Evolutionary conservation across 768 basidiomycete genomes (phyloP), one percentile per base, ranked within the genome.

Genomic region (Candolleomyces efflorescens): DNA sequence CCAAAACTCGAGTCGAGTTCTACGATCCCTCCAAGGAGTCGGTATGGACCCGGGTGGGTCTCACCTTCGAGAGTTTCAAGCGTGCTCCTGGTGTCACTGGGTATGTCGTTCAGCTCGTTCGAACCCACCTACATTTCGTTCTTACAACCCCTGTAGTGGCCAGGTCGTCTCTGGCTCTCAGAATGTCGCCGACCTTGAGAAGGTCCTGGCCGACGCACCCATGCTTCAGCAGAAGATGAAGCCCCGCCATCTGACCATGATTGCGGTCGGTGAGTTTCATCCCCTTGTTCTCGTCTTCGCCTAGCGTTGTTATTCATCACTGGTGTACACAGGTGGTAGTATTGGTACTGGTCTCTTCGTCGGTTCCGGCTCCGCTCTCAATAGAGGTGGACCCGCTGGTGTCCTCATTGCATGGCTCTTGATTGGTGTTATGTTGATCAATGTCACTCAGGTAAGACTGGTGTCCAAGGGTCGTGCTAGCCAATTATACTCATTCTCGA

Each of bases 171-270:
- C 66, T 18, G 77, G 78, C 49, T 62, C 61, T 53, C 49, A 63
- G 47, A 72, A 72, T 68, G 62, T 73, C 27, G 64, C 68, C 43
- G 73, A 78, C 59, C 32, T 72, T 5, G 75, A 75, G 56, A 67
- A 64, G 20, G 50, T 75, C 50, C 63, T 71, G 57, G 74, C 73
- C 23, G 75, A 78, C 32, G 71, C 73, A 20, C 78, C 78, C 10
- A 75, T 78, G 73, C 66, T 79, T 23, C 78, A 79, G 57, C 75
- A 76, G 60, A 76, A 78, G 66, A 77, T 79, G 77, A 78, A 78
- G 68, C 74, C 74, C 12, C 65, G 78, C 37, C 78, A 79, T 69
- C 58, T 79, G 24, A 65, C 71, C 51, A 78, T 79, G 78, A 78
- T 79, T 65, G 78, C 78, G 55, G 76, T 79, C 54, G 78, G 77